These are phyloP conservation scores for Mortierella alpina DNA, from an alignment of 192 early-diverging fungal genomes.

Conservation along the genomic window DNA sequence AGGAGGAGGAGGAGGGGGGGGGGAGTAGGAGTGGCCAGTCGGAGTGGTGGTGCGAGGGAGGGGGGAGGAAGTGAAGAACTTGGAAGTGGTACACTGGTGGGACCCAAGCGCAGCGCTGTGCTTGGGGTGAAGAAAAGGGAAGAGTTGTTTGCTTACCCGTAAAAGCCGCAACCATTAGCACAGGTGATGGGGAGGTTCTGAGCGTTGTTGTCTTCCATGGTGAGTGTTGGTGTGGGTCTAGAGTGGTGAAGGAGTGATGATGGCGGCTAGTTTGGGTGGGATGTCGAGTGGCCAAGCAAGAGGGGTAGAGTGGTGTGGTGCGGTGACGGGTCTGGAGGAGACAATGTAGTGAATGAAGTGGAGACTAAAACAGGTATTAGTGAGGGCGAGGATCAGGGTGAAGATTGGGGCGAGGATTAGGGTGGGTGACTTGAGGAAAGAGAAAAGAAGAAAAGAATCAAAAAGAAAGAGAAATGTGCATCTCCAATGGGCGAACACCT, in stretches of 20 bases:
- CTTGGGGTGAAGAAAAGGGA: not conserved
- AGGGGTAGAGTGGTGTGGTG: not conserved
- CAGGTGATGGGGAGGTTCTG: slow-evolving; percentile 68
- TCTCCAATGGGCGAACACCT: too few relatives aligned
- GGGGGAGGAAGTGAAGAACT: not conserved
- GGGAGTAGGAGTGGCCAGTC: not conserved
- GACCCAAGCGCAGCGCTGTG: not conserved
- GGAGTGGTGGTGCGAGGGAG: not conserved
- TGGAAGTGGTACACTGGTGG: too few relatives aligned
- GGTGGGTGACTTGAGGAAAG: not conserved
- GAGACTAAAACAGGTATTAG: slow-evolving; percentile 3
- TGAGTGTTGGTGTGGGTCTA: not conserved
- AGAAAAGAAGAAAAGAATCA: not conserved
- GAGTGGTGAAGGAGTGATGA: not conserved
- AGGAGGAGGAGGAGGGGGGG: not conserved
- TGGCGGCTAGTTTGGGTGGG: not conserved
- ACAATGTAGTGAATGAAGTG: not conserved
- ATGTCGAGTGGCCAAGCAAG: not conserved
- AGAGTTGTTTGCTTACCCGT: slow-evolving; percentile 58
- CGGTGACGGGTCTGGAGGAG: too few relatives aligned
- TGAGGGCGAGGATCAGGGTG: too few relatives aligned
- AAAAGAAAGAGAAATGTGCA: not conserved
- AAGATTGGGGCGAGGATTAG: not conserved
- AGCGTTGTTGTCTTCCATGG: slow-evolving; percentile 79
- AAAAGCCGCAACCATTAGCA: slow-evolving; percentile 79